Evolutionary conservation across 305 asterid genomes (phyloP), one percentile per base, ranked within the genome.

Genomic region (Plantago coronopus): DNA sequence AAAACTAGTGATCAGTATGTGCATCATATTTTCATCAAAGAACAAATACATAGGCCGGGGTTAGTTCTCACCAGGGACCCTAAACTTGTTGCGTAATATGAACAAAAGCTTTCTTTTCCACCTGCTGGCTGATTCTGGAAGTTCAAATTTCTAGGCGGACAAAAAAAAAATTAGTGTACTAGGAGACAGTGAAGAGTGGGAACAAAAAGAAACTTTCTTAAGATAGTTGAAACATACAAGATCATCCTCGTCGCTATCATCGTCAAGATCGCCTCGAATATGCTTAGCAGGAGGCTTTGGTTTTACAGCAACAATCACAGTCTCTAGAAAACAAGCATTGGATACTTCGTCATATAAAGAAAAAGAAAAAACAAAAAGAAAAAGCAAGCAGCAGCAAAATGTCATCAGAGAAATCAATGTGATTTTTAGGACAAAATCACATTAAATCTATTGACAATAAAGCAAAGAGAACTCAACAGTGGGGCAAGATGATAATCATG

Each of bases 281-380:
- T 74, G 85, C 78, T 82, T 91, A 20, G 84, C 80, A 19, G 98
- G 96, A 22, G 94, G 84, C 83, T 88, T 84, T 27, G 96, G 98
- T 74, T 86, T 91, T 58, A 70, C 70, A 64, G 96, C 95, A 65
- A 85, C 94, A 45, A 83, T 81, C 70, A 91, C 68, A 48, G 94
- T 79, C 72, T 81, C 98, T 91, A 65, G 42, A 71, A 55, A 62
- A 37, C 17, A 69, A 61, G 60, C 17, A 63, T 23, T 21, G 18
- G 48, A 47, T 61, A 48, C 64, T 61, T 44, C 15, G 40, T 72
- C 54, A 71, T 37, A 29, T 57, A 50, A 20, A 62, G 60, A 57
- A 56, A 62, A 47, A 44, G 49, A 59, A 25, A 11, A 3, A n/a
- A n/a, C n/a, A n/a, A n/a, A 50, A 20, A 62, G 60, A 57, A 56